Percentiles rank a stretch among this genome's conserved stretches.
These are phyloP conservation scores for Paradendryphiella salina DNA, from an alignment of 2,329 filamentous ascomycete species.

Conservation along the genomic window DNA sequence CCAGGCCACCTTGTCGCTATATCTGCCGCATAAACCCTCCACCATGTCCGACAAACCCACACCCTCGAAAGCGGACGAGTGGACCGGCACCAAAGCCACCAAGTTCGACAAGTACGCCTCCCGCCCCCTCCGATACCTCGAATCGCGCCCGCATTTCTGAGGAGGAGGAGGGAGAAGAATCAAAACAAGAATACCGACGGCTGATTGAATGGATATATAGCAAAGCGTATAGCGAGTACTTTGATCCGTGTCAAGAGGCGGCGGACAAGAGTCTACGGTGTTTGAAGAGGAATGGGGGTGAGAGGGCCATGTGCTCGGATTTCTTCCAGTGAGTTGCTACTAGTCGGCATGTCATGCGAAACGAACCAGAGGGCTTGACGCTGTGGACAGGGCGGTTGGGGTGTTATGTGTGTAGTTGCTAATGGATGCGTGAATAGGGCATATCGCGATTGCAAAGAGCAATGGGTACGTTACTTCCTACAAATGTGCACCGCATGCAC, in stretches of 20 bases:
- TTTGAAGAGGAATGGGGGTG: slow-evolving; percentile 82
- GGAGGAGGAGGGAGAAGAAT: neutral
- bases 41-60: slow-evolving; percentile 17
- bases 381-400: no score
- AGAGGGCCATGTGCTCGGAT: slow-evolving; percentile 86
- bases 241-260: slow-evolving; percentile 93
- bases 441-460: slow-evolving; percentile 92
- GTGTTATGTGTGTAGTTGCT: neutral
- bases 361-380: no score
- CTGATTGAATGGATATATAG: slow-evolving; percentile 53
- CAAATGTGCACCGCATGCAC: neutral
- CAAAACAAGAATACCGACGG: no score
- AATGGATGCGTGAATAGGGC: slow-evolving; percentile 61
- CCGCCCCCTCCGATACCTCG: no score
- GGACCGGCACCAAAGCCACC: slow-evolving; percentile 37
- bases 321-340: slow-evolving; percentile 88
- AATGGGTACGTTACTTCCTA: slow-evolving; percentile 68
- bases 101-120: slow-evolving; percentile 47
- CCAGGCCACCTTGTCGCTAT: no score
- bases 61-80: slow-evolving; percentile 26
- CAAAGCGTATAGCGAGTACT: slow-evolving; percentile 86
- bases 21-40: neutral
- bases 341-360: no score
- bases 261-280: slow-evolving; percentile 84
- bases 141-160: no score